Evolutionary conservation across 2,329 filamentous ascomycete species (phyloP).

Genomic region (Hypoxylon sp.): DNA sequence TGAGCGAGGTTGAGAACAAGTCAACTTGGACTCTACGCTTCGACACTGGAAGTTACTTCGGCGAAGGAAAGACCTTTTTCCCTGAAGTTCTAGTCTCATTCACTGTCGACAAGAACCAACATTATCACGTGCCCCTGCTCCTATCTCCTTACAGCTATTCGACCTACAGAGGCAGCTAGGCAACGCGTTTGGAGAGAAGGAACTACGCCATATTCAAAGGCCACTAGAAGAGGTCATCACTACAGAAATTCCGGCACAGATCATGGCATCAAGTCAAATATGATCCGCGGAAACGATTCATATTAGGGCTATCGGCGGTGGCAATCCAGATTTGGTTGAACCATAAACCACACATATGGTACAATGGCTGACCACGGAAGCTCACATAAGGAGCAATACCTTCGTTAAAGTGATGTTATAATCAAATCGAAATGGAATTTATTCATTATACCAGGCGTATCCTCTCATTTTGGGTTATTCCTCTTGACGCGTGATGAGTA

Average conservation of each 20-base stretch:
- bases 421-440: constrained; percentile 10
- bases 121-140: constrained; percentile 84
- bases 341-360: constrained; percentile 4
- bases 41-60: constrained; percentile 80
- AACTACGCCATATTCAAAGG: not conserved
- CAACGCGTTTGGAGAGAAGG: not conserved
- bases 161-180: constrained; percentile 81
- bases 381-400: constrained; percentile 13
- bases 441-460: not conserved
- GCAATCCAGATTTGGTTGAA: constrained; percentile 2
- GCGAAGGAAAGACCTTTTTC: constrained; percentile 71
- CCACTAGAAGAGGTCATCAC: not conserved
- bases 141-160: constrained; percentile 85
- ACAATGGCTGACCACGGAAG: not conserved
- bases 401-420: constrained; percentile 26
- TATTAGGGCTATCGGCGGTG: constrained; percentile 14
- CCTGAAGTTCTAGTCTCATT: constrained; percentile 70
- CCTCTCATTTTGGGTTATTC: not conserved
- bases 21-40: constrained; percentile 78
- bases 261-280: not conserved
- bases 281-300: constrained; percentile 5
- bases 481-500: not conserved
- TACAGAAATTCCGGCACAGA: not conserved
- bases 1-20: constrained; percentile 58
- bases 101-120: constrained; percentile 68